Conservation (phyloP, 345 rosid genomes). For the Brassica carinata region DNA sequence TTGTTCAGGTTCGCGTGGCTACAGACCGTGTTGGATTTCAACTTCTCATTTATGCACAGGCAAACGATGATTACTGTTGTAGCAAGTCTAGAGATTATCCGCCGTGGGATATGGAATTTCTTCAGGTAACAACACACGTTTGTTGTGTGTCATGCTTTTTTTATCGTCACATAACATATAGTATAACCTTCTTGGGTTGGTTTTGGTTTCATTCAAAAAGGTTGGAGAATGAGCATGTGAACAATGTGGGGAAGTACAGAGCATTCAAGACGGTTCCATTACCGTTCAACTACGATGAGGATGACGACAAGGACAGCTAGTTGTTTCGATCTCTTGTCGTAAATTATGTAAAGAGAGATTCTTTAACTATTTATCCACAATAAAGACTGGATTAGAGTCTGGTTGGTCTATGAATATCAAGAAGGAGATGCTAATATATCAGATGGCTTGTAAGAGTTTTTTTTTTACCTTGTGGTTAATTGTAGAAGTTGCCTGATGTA, state of each 20-base stretch:
- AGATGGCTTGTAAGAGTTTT: neutral
- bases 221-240: conserved; percentile 76
- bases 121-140: conserved; percentile 46
- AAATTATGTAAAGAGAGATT: neutral
- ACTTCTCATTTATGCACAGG: conserved; percentile 42
- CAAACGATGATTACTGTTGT: conserved; percentile 51
- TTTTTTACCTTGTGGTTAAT: conserved; percentile 13
- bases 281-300: conserved; percentile 66
- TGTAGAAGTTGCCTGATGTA: conserved; percentile 17
- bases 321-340: neutral
- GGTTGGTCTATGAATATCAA: conserved; percentile 4
- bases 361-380: neutral
- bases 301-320: conserved; percentile 56
- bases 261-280: conserved; percentile 80
- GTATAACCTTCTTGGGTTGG: conserved; percentile 8
- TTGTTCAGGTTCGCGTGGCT: conserved; percentile 73
- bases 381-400: conserved; percentile 3
- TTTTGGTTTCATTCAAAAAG: conserved; percentile 39
- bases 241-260: conserved; percentile 64
- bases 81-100: conserved; percentile 72
- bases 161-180: neutral
- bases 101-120: conserved; percentile 82
- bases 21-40: conserved; percentile 55
- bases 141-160: neutral
- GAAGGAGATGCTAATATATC: neutral